These are phyloP conservation scores for Diatrype stigma DNA, from an alignment of 2,329 filamentous ascomycete species.

Conservation along the genomic window DNA sequence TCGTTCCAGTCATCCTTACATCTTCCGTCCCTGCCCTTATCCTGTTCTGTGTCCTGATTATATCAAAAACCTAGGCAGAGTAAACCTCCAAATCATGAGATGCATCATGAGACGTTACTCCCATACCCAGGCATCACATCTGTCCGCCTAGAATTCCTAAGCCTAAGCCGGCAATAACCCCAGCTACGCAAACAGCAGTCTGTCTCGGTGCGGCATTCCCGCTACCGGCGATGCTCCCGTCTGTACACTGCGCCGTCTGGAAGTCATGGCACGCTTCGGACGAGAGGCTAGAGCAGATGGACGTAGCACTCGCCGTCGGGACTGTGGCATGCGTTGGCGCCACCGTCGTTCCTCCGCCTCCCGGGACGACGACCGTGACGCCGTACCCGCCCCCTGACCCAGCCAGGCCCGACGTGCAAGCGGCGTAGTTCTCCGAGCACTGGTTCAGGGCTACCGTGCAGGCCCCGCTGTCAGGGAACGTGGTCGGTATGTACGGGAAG, in stretches of 20 bases:
- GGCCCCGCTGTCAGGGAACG: constrained; percentile 45
- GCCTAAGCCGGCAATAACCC: constrained; percentile 26
- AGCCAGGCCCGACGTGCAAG: constrained; percentile 47
- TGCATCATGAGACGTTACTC: background rate
- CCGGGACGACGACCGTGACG: constrained; percentile 54
- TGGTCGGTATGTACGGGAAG: constrained; percentile 54
- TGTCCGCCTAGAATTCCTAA: constrained; percentile 25
- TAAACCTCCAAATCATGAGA: too few relatives aligned
- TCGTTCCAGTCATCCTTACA: background rate
- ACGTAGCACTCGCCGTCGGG: constrained; percentile 42
- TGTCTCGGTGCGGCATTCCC: constrained; percentile 22
- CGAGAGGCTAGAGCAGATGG: constrained; percentile 53
- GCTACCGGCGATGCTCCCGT: constrained; percentile 22
- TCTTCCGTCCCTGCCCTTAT: background rate
- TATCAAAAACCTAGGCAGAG: too few relatives aligned
- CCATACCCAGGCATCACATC: constrained; percentile 10
- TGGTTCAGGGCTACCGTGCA: constrained; percentile 48
- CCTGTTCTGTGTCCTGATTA: too few relatives aligned
- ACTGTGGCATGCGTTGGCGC: constrained; percentile 35
- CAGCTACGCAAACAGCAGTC: constrained; percentile 24
- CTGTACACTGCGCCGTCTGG: constrained; percentile 36
- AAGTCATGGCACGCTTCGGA: constrained; percentile 46
- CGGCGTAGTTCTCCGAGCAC: constrained; percentile 51
- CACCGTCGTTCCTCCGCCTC: constrained; percentile 50
- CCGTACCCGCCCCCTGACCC: constrained; percentile 38